Evolutionary conservation across 768 basidiomycete genomes (phyloP), one percentile per base, ranked within the genome.

Genomic region (Boletus eberwhitei): DNA sequence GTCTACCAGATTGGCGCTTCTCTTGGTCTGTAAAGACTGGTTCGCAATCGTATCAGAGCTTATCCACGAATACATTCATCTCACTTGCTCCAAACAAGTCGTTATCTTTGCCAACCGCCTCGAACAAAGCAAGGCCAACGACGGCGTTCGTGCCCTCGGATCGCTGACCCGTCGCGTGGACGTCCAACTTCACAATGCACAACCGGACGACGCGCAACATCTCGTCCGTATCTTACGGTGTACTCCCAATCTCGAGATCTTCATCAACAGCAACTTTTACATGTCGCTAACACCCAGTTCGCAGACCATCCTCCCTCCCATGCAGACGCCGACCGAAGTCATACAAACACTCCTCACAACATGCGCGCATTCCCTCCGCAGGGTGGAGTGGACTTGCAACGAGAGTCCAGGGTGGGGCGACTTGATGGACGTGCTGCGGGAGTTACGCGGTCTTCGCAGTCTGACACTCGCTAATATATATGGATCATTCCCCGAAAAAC

Each of bases 381-480:
- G 79, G 26, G 47, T 78, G 2, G 79, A 79, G 55, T 80, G 79
- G 77, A 73, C 67, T 8, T 71, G 74, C 21, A 74, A 75, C 9
- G 79, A 80, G 57, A 65, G 73, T 32, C 79, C 78, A 0, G 67
- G 69, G 0, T 77, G 74, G 62, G 51, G 62, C 21, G 76, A 79
- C 57, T 53, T 80, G 19, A 68, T 73, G 40, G 50, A 61, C 37
- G 55, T 80, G n/a, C 70, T 74, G 53, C 71, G 63, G 26, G 50
- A 59, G 36, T 59, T 74, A 19, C 68, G 63, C 1, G 62, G 70
- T 43, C 72, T 80, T 19, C 60, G 60, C 17, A 78, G 74, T 26
- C 74, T 80, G 36, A 73, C 74, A 29, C 69, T 80, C 14, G 64
- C 70, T 2, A 74, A 74, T 48, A 72, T 80, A 37, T 70, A 73